Base-by-base conservation (phyloP, 2,329 filamentous ascomycete species). In the Chaetomiaceae sp. region DNA sequence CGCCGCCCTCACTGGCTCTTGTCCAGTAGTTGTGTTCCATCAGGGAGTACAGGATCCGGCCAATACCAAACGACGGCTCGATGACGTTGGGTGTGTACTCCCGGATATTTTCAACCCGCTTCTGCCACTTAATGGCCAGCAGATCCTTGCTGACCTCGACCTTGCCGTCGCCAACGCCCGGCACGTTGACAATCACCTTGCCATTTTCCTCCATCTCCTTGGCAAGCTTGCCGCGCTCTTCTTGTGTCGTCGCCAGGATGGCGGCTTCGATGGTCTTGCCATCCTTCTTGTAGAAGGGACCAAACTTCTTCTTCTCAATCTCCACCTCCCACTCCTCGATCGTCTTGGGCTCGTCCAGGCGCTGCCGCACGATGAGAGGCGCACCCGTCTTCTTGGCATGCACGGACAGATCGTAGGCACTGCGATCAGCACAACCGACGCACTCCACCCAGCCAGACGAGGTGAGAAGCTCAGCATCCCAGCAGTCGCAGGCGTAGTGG, bases 401-500 rank as follows among this genome's bases (percentile, higher is more conserved):
- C 9, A 96, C 90, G 29, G 81, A 85, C 65, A 97, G 68, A 68
- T 98, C 93, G 66, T 95, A 98, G 17, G 93, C 93, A 64, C 87
- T 95, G 60, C 93, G 82, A 65, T 65, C 91, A 51, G 93, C 93
- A 67, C 93, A 97, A 52, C 93, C 93, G 60, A 97, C 91, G 66
- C 91, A 97, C 73, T 98, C 93, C 53, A 97, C 87, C 93, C 93
- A 98, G 65, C 93, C 93, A 61, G 90, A 90, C 51, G 86, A 90
- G 48, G 88, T 97, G 53, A 86, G 74, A 45, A 98, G 73, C 68
- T 98, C 93, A 12, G 89, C 91, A 67, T 98, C 93, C 93, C 93
- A 97, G 72, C 93, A 98, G 72, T 98, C 93, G 46, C 83, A 79
- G 38, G 93, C 93, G 65, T 98, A 98, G 69, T 98, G 93, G 14